These are phyloP conservation scores for Chaetoscypha palmicola DNA, from an alignment of 2,329 filamentous ascomycete genomes.

Conservation along the genomic window DNA sequence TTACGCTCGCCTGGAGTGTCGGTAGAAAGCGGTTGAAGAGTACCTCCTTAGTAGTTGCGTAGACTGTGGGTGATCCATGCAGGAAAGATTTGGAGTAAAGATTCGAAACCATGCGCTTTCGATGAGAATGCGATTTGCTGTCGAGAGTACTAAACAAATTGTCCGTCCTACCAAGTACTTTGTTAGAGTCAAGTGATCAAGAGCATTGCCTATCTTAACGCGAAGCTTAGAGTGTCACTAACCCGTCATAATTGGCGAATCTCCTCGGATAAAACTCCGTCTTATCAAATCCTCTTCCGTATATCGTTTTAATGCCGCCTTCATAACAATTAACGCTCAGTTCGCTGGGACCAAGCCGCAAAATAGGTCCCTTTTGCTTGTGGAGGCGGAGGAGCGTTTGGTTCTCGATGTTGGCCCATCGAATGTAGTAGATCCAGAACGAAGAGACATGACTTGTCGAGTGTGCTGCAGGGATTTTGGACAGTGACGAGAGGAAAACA, in stretches of 20 bases:
- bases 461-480: constrained; percentile 61
- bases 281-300: constrained; percentile 69
- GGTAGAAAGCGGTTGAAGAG: constrained; percentile 58
- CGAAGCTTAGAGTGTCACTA: background rate
- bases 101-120: constrained; percentile 74
- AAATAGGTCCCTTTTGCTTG: constrained; percentile 30
- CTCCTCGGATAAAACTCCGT: constrained; percentile 60
- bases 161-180: constrained; percentile 44
- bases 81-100: constrained; percentile 76
- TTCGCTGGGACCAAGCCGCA: constrained; percentile 40
- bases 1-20: constrained; percentile 18
- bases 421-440: constrained; percentile 59
- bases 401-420: constrained; percentile 56
- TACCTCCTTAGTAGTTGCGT: constrained; percentile 48
- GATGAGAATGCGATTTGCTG: constrained; percentile 57
- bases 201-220: too few species aligned
- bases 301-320: constrained; percentile 58
- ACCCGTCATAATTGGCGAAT: constrained; percentile 44
- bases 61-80: constrained; percentile 51
- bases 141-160: constrained; percentile 67
- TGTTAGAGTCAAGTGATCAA: too few species aligned
- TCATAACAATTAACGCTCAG: constrained; percentile 60
- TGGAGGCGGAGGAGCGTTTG: constrained; percentile 48
- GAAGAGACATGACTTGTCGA: constrained; percentile 56
- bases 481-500: constrained; percentile 49